Evolutionary conservation across 2,329 filamentous ascomycete genomes (phyloP), one percentile per base, ranked within the genome.

Genomic region (Pseudogymnoascus sp.): DNA sequence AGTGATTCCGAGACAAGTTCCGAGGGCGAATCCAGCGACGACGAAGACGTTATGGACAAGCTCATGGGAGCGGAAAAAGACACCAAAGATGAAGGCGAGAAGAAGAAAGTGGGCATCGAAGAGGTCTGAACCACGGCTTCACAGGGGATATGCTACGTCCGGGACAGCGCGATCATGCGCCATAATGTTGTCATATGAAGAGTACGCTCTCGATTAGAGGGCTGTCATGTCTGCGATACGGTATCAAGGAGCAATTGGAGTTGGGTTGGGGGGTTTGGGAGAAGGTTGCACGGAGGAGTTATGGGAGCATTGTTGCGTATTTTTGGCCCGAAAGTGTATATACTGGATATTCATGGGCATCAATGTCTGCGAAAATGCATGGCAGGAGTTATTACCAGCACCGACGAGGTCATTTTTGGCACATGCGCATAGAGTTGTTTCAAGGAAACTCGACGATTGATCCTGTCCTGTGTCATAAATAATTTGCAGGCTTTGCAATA

Each of bases 41-140:
- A 61, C 15, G 37, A 45, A n/a, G 42, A 52, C 10, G 59, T 61
- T 58, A 48, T 61, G 59, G 31, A 61, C 18, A 61, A 61, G 59
- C 42, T 61, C 18, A 61, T 42, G 42, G 58, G 58, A 3, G 29
- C 58, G 4, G 48, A 55, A 55, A 55, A 55, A 33, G 48, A 55
- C 48, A 7, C 48, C n/a, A 55, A 55, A 18, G 48, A 55, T 13
- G 58, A 59, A 40, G 12, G 25, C 21, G 58, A 59, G 18, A 59
- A 39, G 33, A 59, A 59, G 35, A 59, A 37, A 18, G 35, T 40
- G 5, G 27, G 37, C 21, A 59, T 59, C n/a, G 58, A 59, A 31
- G 58, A 55, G 29, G 48, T 55, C 29, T 55, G 48, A 55, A 33
- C 48, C 2, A 33, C 5, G 10, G 27, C 27, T 2, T 12, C n/a